Percentiles rank a stretch among this genome's conserved stretches.
These are phyloP conservation scores for Podospora anserina DNA, from an alignment of 495 filamentous ascomycete genomes.

Conservation along the genomic window DNA sequence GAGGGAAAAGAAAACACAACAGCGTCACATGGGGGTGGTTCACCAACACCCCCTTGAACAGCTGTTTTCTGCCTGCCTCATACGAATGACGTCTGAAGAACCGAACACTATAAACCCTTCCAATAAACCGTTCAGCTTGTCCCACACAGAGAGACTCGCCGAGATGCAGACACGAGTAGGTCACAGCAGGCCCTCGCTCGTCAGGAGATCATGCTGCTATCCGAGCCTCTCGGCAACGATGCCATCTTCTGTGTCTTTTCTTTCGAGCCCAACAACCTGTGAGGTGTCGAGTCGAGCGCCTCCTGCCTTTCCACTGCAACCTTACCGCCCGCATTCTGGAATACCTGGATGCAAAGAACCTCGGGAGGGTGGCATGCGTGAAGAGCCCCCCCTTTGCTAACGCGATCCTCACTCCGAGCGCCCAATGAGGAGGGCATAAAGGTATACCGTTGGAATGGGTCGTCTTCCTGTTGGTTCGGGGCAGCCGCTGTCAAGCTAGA, in stretches of 20 bases:
- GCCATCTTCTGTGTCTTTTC: background rate
- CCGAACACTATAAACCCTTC: background rate
- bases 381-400: background rate
- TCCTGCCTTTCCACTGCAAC: background rate
- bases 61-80: background rate
- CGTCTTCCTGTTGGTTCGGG: constrained; percentile 16
- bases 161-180: constrained; percentile 17
- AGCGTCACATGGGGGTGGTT: constrained; percentile 1
- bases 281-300: background rate
- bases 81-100: background rate
- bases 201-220: constrained; percentile 18
- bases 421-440: constrained; percentile 8
- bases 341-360: background rate
- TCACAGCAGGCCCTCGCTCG: constrained; percentile 9
- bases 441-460: constrained; percentile 16
- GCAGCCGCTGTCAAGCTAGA: constrained; percentile 11
- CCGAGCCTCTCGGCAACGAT: background rate
- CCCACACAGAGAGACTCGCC: background rate
- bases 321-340: background rate
- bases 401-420: background rate
- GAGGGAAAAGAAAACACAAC: background rate
- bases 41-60: background rate
- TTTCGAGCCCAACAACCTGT: background rate
- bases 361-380: background rate
- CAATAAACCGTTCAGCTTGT: background rate